Conservation (phyloP, 1,284 basidiomycete genomes). For the Phylloporus sp. region DNA sequence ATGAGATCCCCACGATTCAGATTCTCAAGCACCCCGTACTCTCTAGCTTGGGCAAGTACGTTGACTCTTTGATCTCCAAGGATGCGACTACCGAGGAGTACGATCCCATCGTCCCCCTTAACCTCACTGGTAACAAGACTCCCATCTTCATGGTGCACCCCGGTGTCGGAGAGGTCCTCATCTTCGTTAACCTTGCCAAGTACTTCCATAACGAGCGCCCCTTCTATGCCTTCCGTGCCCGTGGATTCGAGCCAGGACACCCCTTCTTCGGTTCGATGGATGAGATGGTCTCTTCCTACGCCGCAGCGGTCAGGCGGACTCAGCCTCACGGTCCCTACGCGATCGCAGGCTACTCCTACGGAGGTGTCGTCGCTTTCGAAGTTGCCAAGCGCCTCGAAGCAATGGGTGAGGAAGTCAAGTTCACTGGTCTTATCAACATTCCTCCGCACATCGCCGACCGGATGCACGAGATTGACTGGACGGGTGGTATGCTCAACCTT, state of each 20-base stretch:
- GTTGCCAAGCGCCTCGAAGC: conserved; percentile 50
- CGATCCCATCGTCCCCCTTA: conserved; percentile 48
- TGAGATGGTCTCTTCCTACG: conserved; percentile 53
- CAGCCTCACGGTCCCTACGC: conserved; percentile 54
- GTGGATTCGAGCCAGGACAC: conserved; percentile 52
- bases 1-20: conserved; percentile 51
- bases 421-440: conserved; percentile 52
- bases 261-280: conserved; percentile 47
- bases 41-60: conserved; percentile 41
- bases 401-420: conserved; percentile 47
- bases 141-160: conserved; percentile 52
- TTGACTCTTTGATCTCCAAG: conserved; percentile 34
- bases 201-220: conserved; percentile 49
- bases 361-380: conserved; percentile 57
- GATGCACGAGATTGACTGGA: conserved; percentile 52
- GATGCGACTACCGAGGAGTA: conserved; percentile 32
- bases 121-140: conserved; percentile 49
- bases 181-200: conserved; percentile 55
- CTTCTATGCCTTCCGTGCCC: conserved; percentile 53
- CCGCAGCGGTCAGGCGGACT: conserved; percentile 44
- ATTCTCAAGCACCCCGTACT: conserved; percentile 50
- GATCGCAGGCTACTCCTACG: conserved; percentile 58
- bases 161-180: conserved; percentile 44
- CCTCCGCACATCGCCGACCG: conserved; percentile 53
- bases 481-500: conserved; percentile 49